Evolutionary conservation across 257 asterid species (phyloP).

Genomic region (Solanum pimpinellifolium): DNA sequence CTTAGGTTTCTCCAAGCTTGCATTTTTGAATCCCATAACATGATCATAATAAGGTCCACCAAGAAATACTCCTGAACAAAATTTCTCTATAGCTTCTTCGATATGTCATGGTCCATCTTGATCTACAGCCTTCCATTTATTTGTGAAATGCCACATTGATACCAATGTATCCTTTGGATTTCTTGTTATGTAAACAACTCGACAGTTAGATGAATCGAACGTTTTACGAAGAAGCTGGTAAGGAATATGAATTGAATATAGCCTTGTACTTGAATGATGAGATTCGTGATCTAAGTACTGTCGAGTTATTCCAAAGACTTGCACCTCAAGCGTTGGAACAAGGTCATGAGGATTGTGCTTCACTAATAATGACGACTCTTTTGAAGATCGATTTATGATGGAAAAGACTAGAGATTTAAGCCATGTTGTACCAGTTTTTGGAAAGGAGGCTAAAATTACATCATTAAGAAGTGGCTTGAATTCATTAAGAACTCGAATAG

Average conservation of each 20-base stretch:
- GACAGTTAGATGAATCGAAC: background rate
- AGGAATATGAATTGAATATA: background rate
- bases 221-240: background rate
- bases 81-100: background rate
- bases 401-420: background rate
- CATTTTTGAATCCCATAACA: background rate
- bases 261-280: background rate
- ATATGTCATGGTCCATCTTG: background rate
- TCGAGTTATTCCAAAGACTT: background rate
- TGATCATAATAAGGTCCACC: constrained; percentile 3
- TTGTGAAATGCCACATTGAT: background rate
- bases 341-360: background rate
- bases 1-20: background rate
- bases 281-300: background rate
- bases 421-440: constrained; percentile 7
- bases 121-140: background rate
- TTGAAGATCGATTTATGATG: background rate
- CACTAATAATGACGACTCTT: background rate
- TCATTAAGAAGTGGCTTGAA: background rate
- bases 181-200: background rate
- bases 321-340: background rate
- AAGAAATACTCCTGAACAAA: background rate
- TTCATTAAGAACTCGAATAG: background rate
- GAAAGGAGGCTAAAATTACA: background rate
- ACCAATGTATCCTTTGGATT: background rate